These are phyloP conservation scores for Exsudoporus frostii DNA, from an alignment of 768 basidiomycete species.

Conservation along the genomic window DNA sequence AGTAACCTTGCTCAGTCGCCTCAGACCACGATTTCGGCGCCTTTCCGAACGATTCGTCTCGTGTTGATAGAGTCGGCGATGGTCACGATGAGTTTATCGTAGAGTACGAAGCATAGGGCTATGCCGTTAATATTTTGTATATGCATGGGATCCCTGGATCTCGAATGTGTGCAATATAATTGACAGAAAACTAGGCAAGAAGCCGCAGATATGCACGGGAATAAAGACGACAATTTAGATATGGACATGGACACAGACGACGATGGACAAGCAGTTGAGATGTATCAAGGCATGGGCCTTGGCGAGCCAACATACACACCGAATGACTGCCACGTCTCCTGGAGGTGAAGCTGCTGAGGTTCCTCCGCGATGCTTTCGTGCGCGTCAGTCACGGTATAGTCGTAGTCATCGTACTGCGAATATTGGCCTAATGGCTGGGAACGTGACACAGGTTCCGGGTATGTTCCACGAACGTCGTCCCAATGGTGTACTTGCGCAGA, in stretches of 20 bases:
- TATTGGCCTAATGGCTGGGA: not conserved
- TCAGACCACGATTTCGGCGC: not conserved
- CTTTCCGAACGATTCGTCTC: too few species aligned
- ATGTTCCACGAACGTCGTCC: constrained; percentile 5
- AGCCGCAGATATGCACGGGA: not conserved
- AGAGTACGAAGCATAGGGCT: not conserved
- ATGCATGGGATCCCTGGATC: not conserved
- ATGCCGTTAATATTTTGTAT: not conserved
- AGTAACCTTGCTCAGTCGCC: not conserved
- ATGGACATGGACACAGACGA: not conserved
- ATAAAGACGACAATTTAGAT: not conserved
- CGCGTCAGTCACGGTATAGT: not conserved
- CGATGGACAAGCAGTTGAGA: not conserved
- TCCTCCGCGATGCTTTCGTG: not conserved
- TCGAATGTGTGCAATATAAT: not conserved
- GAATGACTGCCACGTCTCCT: constrained; percentile 69
- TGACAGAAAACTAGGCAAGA: not conserved
- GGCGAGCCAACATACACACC: constrained; percentile 49
- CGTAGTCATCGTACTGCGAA: constrained; percentile 4
- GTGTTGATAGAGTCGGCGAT: not conserved
- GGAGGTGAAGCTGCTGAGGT: constrained; percentile 25
- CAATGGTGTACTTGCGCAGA: constrained; percentile 11
- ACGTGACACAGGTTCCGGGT: constrained; percentile 1
- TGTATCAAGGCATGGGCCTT: not conserved
- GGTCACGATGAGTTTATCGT: not conserved